phyloP scores from a whole-genome alignment of 169 alveolate species.

The Blepharisma undulans region DNA sequence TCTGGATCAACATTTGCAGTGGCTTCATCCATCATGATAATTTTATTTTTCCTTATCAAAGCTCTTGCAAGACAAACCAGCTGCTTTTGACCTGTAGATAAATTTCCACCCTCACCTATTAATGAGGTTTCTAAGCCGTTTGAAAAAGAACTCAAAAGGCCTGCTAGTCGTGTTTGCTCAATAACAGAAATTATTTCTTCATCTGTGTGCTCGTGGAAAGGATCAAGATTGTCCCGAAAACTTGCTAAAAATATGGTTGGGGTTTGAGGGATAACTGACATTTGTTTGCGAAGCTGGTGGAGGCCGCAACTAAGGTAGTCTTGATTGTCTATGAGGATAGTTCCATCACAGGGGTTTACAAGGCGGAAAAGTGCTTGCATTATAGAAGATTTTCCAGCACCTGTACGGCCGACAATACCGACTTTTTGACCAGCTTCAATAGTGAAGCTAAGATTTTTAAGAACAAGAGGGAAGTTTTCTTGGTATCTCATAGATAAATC shows the following conservation, averaged over 20 bases:
- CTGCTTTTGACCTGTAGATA: constrained; percentile 21
- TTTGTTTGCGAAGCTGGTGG: constrained; percentile 10
- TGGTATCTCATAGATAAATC: constrained; percentile 22
- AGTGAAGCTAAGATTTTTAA: neutral
- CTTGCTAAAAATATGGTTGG: constrained; percentile 86
- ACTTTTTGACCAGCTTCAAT: constrained; percentile 71
- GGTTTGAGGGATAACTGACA: constrained; percentile 76
- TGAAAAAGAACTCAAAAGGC: neutral
- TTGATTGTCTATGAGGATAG: neutral
- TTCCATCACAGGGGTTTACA: neutral
- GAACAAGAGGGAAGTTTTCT: neutral
- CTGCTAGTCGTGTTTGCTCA: constrained; percentile 16
- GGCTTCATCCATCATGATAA: constrained; percentile 74
- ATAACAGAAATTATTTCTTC: constrained; percentile 41
- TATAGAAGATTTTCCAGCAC: constrained; percentile 90
- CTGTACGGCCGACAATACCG: constrained; percentile 90
- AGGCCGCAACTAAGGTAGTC: constrained; percentile 11
- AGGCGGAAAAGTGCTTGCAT: constrained; percentile 79
- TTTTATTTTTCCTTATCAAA: constrained; percentile 61
- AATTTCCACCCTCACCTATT: neutral
- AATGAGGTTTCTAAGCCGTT: neutral
- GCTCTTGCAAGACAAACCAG: constrained; percentile 50
- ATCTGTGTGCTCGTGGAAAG: constrained; percentile 56
- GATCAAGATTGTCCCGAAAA: constrained; percentile 91
- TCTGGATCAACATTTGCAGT: constrained; percentile 58